phyloP scores from a whole-genome alignment of 1,284 basidiomycete species.

The Clitocybe nebularis region DNA sequence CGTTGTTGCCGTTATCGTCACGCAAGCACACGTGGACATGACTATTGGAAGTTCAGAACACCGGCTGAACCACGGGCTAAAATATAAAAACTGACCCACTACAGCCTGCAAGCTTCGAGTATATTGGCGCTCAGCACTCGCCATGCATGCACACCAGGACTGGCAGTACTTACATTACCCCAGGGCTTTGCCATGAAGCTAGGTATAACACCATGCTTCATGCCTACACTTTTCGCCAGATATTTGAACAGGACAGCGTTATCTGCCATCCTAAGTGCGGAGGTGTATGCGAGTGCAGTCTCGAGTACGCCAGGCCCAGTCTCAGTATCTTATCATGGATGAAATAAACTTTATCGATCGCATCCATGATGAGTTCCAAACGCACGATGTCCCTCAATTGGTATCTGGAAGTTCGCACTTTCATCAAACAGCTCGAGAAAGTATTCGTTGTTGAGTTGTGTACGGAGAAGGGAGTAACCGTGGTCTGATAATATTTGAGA shows the following conservation, averaged over 20 bases:
- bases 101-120: slow-evolving; percentile 76
- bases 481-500: slow-evolving; percentile 59
- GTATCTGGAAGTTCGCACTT: slow-evolving; percentile 70
- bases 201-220: slow-evolving; percentile 84
- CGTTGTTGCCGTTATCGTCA: slow-evolving; percentile 66
- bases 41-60: slow-evolving; percentile 32
- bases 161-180: slow-evolving; percentile 63
- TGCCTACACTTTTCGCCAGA: slow-evolving; percentile 87
- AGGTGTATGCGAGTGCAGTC: slow-evolving; percentile 90
- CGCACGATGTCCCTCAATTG: slow-evolving; percentile 91
- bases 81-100: slow-evolving; percentile 63
- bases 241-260: slow-evolving; percentile 94
- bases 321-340: slow-evolving; percentile 74
- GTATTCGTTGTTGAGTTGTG: slow-evolving; percentile 86
- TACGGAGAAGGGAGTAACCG: slow-evolving; percentile 86
- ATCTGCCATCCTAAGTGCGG: slow-evolving; percentile 86
- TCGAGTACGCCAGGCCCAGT: slow-evolving; percentile 94
- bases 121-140: not conserved
- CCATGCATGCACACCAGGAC: no score
- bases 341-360: not conserved
- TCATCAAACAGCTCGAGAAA: slow-evolving; percentile 88
- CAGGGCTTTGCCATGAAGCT: slow-evolving; percentile 99
- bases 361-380: slow-evolving; percentile 12
- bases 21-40: slow-evolving; percentile 91
- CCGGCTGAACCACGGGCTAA: not conserved